A percentile compares a stretch with the other conserved stretches of the same genome.
These are phyloP conservation scores for Voacanga thouarsii DNA, from an alignment of 257 asterid genomes.

Conservation along the genomic window DNA sequence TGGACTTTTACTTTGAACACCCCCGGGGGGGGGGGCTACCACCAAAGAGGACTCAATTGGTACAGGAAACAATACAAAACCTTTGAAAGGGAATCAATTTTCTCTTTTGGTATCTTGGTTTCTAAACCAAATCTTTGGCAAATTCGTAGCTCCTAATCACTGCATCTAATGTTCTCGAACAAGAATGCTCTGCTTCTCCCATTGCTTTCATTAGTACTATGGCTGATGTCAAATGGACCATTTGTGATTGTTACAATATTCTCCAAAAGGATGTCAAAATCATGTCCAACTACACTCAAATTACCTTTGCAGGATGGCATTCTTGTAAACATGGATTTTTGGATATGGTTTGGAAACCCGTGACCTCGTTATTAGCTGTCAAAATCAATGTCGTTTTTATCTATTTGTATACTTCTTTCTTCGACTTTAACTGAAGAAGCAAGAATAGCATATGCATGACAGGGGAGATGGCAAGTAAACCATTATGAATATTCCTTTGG, in stretches of 20 bases:
- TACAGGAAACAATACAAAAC: background rate
- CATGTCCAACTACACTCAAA: background rate
- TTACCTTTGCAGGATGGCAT: background rate
- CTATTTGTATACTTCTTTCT: no score
- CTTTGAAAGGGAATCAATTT: background rate
- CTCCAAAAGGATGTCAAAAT: background rate
- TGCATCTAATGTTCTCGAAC: background rate
- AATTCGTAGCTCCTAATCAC: background rate
- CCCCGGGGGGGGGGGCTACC: no score
- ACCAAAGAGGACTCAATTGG: background rate
- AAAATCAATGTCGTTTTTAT: background rate
- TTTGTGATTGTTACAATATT: background rate
- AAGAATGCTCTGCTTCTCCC: no score
- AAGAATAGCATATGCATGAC: no score
- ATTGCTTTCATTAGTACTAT: no score
- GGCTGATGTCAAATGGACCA: background rate
- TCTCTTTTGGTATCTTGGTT: background rate
- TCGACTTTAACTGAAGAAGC: no score
- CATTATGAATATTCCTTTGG: no score
- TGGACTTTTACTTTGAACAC: background rate
- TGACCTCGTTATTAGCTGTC: background rate
- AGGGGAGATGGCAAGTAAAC: no score
- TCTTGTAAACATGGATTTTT: background rate
- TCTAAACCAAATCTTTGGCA: no score
- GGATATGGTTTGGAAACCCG: background rate